These are phyloP conservation scores for Alternaria tenuissima DNA, from an alignment of 2,329 filamentous ascomycete genomes.

Conservation along the genomic window DNA sequence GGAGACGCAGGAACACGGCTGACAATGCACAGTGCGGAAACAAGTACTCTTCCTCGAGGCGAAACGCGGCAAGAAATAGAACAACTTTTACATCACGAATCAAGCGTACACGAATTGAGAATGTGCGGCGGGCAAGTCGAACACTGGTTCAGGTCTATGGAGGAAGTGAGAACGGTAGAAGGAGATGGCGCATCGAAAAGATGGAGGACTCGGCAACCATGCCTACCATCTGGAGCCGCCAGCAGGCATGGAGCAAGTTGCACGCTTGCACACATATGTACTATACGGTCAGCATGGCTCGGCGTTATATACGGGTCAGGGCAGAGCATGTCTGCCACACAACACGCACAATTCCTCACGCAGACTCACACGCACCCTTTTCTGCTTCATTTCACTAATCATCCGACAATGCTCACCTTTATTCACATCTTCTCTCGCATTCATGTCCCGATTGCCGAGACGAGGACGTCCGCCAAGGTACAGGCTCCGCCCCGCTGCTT, in stretches of 20 bases:
- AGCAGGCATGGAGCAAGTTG: neutral
- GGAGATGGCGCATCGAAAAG: neutral
- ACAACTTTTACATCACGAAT: neutral
- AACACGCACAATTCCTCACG: neutral
- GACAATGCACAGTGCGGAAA: constrained; percentile 74
- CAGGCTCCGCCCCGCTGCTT: constrained; percentile 12
- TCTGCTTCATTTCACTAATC: neutral
- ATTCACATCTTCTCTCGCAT: neutral
- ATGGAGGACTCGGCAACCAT: neutral
- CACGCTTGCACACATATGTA: constrained; percentile 35
- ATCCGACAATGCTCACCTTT: neutral
- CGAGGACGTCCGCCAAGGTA: constrained; percentile 10
- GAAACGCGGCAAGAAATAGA: constrained; percentile 74
- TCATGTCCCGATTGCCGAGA: constrained; percentile 3
- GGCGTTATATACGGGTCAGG: constrained; percentile 33
- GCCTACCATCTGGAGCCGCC: neutral
- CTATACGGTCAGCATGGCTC: constrained; percentile 36
- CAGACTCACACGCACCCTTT: neutral
- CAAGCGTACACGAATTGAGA: neutral
- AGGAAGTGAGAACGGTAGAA: neutral
- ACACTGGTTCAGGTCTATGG: neutral
- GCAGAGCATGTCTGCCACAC: neutral
- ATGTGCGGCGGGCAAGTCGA: neutral
- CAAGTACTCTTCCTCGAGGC: constrained; percentile 95
- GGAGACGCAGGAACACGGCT: constrained; percentile 14